A percentile compares a stretch with the other conserved stretches of the same genome.
Evolutionary conservation across 139 green algal genomes (phyloP).

Genomic region (Tetraselmis chui): DNA sequence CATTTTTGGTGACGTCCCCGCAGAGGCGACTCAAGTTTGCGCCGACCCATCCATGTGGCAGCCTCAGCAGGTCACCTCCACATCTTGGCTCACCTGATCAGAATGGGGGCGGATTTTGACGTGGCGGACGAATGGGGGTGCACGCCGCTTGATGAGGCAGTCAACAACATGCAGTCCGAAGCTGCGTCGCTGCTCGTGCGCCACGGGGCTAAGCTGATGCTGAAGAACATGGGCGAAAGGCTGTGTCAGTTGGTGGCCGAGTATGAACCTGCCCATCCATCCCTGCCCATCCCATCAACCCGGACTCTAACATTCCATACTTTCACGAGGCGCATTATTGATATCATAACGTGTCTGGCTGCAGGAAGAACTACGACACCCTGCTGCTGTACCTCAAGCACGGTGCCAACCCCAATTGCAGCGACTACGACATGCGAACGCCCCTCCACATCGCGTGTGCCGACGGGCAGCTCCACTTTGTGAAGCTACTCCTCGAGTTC

Average conservation of each 20-base stretch:
- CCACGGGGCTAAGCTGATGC: not conserved
- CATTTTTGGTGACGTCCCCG: too few relatives aligned
- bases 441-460: not conserved
- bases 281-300: too few relatives aligned
- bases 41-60: not conserved
- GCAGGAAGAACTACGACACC: not conserved
- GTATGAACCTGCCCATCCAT: too few relatives aligned
- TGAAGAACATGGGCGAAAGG: not conserved
- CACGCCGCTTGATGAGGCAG: not conserved
- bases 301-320: too few relatives aligned
- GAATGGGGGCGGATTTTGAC: not conserved
- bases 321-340: too few relatives aligned
- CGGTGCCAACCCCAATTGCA: not conserved
- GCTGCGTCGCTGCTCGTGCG: not conserved
- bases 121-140: not conserved
- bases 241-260: not conserved
- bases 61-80: not conserved
- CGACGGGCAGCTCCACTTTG: not conserved
- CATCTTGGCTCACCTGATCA: not conserved
- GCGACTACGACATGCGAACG: slow-evolving; percentile 4
- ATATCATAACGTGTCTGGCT: too few relatives aligned
- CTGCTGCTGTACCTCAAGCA: slow-evolving; percentile 1
- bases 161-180: not conserved
- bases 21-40: not conserved
- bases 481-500: not conserved